Base-by-base conservation (phyloP, 192 early-diverging fungal species). In the Entophlyctis luteolus region DNA sequence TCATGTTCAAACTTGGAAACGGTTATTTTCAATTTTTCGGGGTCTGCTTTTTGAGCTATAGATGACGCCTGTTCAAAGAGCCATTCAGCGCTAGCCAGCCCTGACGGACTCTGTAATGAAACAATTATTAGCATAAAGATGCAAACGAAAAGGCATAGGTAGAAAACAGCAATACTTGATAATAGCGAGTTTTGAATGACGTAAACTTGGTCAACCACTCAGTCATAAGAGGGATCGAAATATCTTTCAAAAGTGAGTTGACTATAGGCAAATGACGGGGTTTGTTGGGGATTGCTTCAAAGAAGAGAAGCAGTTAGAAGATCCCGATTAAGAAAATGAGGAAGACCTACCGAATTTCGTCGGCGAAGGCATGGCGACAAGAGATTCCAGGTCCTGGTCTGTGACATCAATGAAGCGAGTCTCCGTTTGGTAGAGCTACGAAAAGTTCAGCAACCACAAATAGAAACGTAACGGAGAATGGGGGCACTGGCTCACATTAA, bases 361-460 rank as follows among this genome's bases (percentile, higher is more conserved):
- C 4, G 56, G 74, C 4, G 65, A 18, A 5, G 60, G 25, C 18
- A 66, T 22, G 29, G 16, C 27, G 38, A 55, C 28, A 14, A 72
- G 36, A 20, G 12, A 25, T n/a, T 77, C 72, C 47, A 80, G 33
- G 33, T 83, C 81, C 46, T 80, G 70, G 67, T 95, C 91, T 29
- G 95, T 97, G 38, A 95, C 82, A 71, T 97, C 95, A 81, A 95
- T 92, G 71, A 89, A 97, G 23, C 82, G 75, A 50, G 86, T 81
- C 31, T 84, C 81, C 10, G 75, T 72, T 18, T 88, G 83, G 54
- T 87, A 77, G 56, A 97, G 84, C 2, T n/a, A n/a, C n/a, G n/a
- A n/a, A n/a, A n/a, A n/a, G n/a, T n/a, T n/a, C n/a, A n/a, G n/a
- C n/a, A n/a, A n/a, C n/a, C n/a, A n/a, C n/a, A n/a, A n/a, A n/a